Conservation (phyloP, 805 yeast species). For the Middelhovenomyces tepae region DNA sequence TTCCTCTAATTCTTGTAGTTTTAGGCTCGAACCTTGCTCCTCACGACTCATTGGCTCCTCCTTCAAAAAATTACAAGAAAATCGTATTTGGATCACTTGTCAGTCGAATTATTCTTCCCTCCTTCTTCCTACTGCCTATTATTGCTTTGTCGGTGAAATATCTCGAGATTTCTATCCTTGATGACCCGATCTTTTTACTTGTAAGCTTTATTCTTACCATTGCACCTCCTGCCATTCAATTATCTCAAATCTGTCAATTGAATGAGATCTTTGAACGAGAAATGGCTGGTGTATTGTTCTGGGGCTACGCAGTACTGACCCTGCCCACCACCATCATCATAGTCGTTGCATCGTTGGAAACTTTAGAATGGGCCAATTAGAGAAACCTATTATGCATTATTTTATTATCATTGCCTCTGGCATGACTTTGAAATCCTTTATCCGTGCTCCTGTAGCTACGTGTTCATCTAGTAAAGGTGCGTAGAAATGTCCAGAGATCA, state of each 20-base stretch:
- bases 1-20: conserved; percentile 53
- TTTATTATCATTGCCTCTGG: no score
- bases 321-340: conserved; percentile 50
- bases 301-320: conserved; percentile 58
- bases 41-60: conserved; percentile 36
- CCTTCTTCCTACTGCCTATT: conserved; percentile 43
- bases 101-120: conserved; percentile 54
- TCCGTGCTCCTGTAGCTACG: no score
- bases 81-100: conserved; percentile 46
- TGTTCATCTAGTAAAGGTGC: no score
- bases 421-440: no score
- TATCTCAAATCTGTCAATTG: conserved; percentile 55
- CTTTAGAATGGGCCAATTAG: conserved; percentile 40
- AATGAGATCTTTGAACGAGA: conserved; percentile 53
- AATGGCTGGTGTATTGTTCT: conserved; percentile 56
- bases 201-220: conserved; percentile 51
- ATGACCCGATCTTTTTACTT: conserved; percentile 52
- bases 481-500: no score
- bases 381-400: background rate
- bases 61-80: conserved; percentile 32
- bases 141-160: conserved; percentile 45
- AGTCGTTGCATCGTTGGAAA: conserved; percentile 46
- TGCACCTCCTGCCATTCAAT: conserved; percentile 61
- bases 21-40: conserved; percentile 55
- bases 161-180: conserved; percentile 37